Evolutionary conservation across 192 early-diverging fungal genomes (phyloP).

Genomic region (Entomortierella parvispora): DNA sequence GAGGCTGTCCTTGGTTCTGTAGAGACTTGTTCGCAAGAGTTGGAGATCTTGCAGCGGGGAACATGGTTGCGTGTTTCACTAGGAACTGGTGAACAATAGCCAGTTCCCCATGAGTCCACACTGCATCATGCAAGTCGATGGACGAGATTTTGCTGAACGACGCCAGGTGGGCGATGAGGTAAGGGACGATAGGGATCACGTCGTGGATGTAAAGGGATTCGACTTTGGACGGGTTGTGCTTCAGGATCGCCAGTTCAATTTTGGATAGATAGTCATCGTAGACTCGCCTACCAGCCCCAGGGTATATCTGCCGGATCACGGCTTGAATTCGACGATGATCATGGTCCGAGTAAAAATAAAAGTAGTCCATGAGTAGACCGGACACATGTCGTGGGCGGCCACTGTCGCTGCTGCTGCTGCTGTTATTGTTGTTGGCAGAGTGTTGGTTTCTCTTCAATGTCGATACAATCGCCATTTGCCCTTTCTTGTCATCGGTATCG

Average conservation of each 20-base stretch:
- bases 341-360: slow-evolving; percentile 23
- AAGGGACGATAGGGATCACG: slow-evolving; percentile 8
- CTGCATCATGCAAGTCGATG: slow-evolving; percentile 22
- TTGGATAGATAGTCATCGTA: slow-evolving; percentile 25
- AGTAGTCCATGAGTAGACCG: slow-evolving; percentile 16
- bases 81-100: slow-evolving; percentile 24
- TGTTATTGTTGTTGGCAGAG: too few relatives aligned
- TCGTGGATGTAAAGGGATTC: slow-evolving; percentile 21
- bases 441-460: too few relatives aligned
- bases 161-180: slow-evolving; percentile 4
- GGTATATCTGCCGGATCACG: slow-evolving; percentile 22
- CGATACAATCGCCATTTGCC: too few relatives aligned
- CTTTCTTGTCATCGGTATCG: neutral
- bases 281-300: slow-evolving; percentile 33
- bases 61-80: slow-evolving; percentile 11
- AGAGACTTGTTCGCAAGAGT: neutral
- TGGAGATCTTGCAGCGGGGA: neutral
- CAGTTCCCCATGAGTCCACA: slow-evolving; percentile 19
- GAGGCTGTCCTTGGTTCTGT: neutral
- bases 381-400: slow-evolving; percentile 9
- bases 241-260: slow-evolving; percentile 28
- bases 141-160: slow-evolving; percentile 15
- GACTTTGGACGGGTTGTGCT: slow-evolving; percentile 20
- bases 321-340: slow-evolving; percentile 23
- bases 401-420: neutral